A percentile compares a stretch with the other conserved stretches of the same genome.
Evolutionary conservation across 441 rosid genomes (phyloP).

Genomic region (Arabidopsis hybrid): DNA sequence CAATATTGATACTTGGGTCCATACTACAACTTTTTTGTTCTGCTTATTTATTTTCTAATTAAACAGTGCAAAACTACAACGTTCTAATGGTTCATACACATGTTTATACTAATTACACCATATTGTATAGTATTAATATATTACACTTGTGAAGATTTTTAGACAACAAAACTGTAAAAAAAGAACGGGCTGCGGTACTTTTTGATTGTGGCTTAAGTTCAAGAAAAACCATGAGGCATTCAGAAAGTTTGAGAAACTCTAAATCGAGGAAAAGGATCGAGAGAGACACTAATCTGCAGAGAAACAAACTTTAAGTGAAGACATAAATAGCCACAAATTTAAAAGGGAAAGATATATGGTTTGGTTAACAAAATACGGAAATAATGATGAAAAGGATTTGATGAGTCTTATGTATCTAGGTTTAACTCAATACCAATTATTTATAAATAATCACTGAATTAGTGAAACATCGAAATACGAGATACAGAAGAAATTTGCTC

Average conservation of each 20-base stretch:
- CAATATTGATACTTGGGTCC: constrained; percentile 49
- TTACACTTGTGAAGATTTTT: neutral
- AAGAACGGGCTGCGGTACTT: neutral
- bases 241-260: neutral
- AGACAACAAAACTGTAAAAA: neutral
- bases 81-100: constrained; percentile 7
- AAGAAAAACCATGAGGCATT: neutral
- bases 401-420: neutral
- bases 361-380: neutral
- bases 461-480: neutral
- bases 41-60: neutral
- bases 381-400: neutral
- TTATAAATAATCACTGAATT: neutral
- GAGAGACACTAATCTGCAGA: neutral
- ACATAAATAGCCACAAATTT: neutral
- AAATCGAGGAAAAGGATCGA: neutral
- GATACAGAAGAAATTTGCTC: neutral
- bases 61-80: constrained; percentile 8
- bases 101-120: neutral
- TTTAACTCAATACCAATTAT: neutral
- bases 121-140: neutral
- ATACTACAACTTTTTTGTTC: constrained; percentile 12
- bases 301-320: neutral
- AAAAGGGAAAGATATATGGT: constrained; percentile 7
- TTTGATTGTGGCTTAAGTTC: neutral